Conservation (phyloP, 495 filamentous ascomycete species). For the Lepidopterella palustris region DNA sequence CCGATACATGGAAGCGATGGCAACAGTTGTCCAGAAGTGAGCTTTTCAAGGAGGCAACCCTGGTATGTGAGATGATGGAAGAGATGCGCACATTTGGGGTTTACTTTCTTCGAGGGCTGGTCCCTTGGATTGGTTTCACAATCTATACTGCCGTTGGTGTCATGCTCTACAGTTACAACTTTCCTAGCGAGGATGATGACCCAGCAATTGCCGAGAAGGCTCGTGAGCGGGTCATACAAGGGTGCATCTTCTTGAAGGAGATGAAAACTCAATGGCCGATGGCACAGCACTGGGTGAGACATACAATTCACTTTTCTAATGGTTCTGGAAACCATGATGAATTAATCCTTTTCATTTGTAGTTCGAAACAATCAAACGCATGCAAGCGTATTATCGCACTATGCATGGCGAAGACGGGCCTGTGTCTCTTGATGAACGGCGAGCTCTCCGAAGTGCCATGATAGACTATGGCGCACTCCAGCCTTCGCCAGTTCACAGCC, state of each 20-base stretch:
- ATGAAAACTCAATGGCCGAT: constrained; percentile 33
- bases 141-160: constrained; percentile 32
- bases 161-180: constrained; percentile 31
- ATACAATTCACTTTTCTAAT: not conserved
- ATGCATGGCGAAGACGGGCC: constrained; percentile 19
- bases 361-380: constrained; percentile 33
- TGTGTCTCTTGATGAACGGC: constrained; percentile 29
- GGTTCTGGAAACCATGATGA: not conserved
- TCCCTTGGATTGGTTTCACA: constrained; percentile 34
- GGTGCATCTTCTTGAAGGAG: constrained; percentile 29
- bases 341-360: not conserved
- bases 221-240: constrained; percentile 23
- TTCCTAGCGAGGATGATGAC: constrained; percentile 25
- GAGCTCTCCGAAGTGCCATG: constrained; percentile 24
- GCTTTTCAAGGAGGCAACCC: constrained; percentile 24
- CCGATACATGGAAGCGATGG: constrained; percentile 26
- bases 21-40: constrained; percentile 22
- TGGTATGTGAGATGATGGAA: constrained; percentile 33
- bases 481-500: constrained; percentile 24
- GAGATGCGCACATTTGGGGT: constrained; percentile 33
- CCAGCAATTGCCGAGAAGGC: constrained; percentile 18
- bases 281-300: constrained; percentile 28
- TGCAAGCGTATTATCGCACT: constrained; percentile 29
- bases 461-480: constrained; percentile 31
- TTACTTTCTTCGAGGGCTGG: constrained; percentile 30